These are phyloP conservation scores for Pseudophaeomoniella oleicola DNA, from an alignment of 2,329 filamentous ascomycete species.

Conservation along the genomic window DNA sequence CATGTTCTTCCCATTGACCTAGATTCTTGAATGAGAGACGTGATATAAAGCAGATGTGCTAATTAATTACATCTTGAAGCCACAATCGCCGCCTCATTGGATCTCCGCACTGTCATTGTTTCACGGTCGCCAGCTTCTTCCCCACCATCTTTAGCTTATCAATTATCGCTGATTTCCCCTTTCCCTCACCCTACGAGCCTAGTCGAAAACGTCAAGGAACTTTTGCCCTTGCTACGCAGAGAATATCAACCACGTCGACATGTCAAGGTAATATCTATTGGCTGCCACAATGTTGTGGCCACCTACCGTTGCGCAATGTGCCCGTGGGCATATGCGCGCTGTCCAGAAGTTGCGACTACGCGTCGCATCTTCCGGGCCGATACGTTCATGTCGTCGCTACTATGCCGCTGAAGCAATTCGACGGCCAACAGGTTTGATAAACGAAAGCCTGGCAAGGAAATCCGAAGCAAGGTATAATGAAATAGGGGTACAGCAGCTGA, in stretches of 20 bases:
- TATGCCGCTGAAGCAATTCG: conserved; percentile 7
- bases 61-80: too few species aligned
- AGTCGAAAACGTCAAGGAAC: too few species aligned
- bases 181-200: too few species aligned
- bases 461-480: conserved; percentile 65
- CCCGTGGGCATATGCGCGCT: conserved; percentile 13
- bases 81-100: too few species aligned
- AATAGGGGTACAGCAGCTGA: conserved; percentile 88
- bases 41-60: too few species aligned
- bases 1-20: too few species aligned
- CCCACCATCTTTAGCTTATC: too few species aligned
- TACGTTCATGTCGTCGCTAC: conserved; percentile 9
- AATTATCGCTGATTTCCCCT: too few species aligned
- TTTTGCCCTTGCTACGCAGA: too few species aligned
- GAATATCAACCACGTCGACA: background rate
- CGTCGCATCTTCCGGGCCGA: conserved; percentile 7
- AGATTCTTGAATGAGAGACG: too few species aligned
- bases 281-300: conserved; percentile 12
- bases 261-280: background rate
- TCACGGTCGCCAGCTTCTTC: too few species aligned
- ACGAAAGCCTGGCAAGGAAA: background rate
- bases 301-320: conserved; percentile 12
- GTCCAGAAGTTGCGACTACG: conserved; percentile 12
- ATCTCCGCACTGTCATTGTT: too few species aligned
- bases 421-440: background rate